phyloP scores from a whole-genome alignment of 768 basidiomycete species.

The Tricholoma sp. region DNA sequence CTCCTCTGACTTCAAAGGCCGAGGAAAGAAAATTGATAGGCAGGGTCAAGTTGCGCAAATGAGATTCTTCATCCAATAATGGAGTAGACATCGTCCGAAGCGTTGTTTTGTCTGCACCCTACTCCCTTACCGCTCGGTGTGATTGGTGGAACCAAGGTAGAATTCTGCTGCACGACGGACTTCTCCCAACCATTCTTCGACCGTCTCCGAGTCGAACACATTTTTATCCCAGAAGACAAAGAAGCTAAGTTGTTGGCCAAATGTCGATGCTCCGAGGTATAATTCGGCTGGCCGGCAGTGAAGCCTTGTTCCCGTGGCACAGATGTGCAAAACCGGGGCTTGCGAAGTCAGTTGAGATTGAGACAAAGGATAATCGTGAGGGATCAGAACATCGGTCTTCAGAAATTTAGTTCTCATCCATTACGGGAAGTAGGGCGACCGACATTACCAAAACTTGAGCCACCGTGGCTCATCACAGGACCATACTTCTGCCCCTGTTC shows the following conservation, averaged over 20 bases:
- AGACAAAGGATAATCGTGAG: conserved; percentile 29
- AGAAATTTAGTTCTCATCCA: conserved; percentile 12
- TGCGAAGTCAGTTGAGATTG: conserved; percentile 4
- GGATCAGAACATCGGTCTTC: conserved; percentile 30
- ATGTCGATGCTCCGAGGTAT: conserved; percentile 39
- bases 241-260: conserved; percentile 26
- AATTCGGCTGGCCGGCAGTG: conserved; percentile 42
- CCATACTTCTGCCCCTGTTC: conserved; percentile 5
- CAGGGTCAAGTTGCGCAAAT: too few relatives aligned
- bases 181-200: conserved; percentile 46
- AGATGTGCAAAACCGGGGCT: conserved; percentile 13
- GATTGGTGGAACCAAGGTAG: conserved; percentile 20
- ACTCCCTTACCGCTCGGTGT: too few relatives aligned
- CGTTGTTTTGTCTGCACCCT: too few relatives aligned
- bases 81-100: too few relatives aligned
- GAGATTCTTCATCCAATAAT: too few relatives aligned
- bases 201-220: conserved; percentile 34
- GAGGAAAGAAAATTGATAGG: too few relatives aligned
- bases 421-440: conserved; percentile 20
- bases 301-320: conserved; percentile 19
- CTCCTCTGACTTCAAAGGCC: too few relatives aligned
- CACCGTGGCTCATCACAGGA: conserved; percentile 12
- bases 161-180: conserved; percentile 27
- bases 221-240: conserved; percentile 38
- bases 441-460: conserved; percentile 32